These are phyloP conservation scores for Annulohypoxylon truncatum DNA, from an alignment of 2,329 filamentous ascomycete genomes.

Conservation along the genomic window DNA sequence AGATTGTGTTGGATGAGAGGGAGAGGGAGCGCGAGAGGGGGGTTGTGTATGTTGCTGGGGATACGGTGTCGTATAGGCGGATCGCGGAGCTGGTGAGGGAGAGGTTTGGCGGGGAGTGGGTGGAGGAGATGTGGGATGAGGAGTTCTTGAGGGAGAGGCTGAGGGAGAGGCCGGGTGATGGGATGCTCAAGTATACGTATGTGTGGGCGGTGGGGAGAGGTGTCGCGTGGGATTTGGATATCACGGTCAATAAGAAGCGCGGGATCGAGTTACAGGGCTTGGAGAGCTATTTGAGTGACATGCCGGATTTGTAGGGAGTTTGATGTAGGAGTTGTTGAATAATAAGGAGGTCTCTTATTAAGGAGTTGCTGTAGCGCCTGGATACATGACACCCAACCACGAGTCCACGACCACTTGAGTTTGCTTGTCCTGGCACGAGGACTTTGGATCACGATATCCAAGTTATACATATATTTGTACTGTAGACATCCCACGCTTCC, in stretches of 20 bases:
- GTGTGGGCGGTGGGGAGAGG: slow-evolving; percentile 65
- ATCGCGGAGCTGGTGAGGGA: slow-evolving; percentile 61
- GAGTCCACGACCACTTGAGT: neutral
- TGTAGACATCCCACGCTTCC: too few species aligned
- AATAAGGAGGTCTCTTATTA: too few species aligned
- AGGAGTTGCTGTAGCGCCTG: too few species aligned
- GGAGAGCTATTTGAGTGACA: slow-evolving; percentile 51
- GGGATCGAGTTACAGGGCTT: slow-evolving; percentile 56
- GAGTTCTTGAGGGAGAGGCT: slow-evolving; percentile 56
- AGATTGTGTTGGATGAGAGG: slow-evolving; percentile 60
- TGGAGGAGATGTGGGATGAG: slow-evolving; percentile 58
- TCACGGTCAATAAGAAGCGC: slow-evolving; percentile 59
- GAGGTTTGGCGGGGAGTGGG: slow-evolving; percentile 55
- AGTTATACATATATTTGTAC: too few species aligned
- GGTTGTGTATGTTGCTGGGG: slow-evolving; percentile 64
- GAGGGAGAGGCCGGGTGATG: slow-evolving; percentile 57
- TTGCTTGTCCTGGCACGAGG: neutral
- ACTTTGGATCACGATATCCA: too few species aligned
- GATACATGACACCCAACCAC: too few species aligned
- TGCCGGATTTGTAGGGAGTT: slow-evolving; percentile 25
- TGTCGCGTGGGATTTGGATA: slow-evolving; percentile 62
- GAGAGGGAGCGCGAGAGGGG: slow-evolving; percentile 48
- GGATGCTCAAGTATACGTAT: slow-evolving; percentile 63
- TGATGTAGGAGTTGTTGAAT: neutral
- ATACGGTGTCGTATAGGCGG: slow-evolving; percentile 63